Base-by-base conservation (phyloP, 352 stramenopile genomes). In the Phytophthora sansomeana region DNA sequence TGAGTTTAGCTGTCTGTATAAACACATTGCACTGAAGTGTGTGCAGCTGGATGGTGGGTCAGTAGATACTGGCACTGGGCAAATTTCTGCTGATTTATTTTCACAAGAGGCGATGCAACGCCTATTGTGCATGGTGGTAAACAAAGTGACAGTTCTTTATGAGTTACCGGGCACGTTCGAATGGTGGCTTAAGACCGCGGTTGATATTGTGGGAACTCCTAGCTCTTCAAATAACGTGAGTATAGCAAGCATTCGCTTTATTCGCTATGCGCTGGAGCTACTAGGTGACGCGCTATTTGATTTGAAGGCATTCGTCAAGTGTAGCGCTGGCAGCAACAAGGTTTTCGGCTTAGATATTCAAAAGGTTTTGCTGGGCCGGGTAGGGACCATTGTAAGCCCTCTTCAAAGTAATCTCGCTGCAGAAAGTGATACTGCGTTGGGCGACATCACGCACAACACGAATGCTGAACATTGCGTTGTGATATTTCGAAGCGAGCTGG, bases 401-500 rank as follows among this genome's bases (percentile, higher is more conserved):
- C 33, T 75, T 50, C 55, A 44, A 21, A 61, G 21, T 46, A 39
- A 17, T 39, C 16, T 1, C 16, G 17, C 26, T 13, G 7, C 8
- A 52, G 28, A 67, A 33, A 28, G 17, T 30, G 32, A 35, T 38
- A 29, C 21, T 5, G 6, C 7, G 24, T 1, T 21, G 32, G 48
- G 8, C 13, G 21, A 69, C 5, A 16, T 21, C 9, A 41, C 17
- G 14, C 30, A 1, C 44, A 56, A 30, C 14, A 30, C 50, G 10
- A 13, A 26, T 5, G n/a, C 26, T 11, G 52, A 78, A n/a, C 78
- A 77, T 48, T 80, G 67, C 26, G 75, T 86, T 8, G 36, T 91
- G 10, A 56, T 91, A 44, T 81, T 89, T 19, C 74, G 80, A 50
- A 89, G 60, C 32, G 79, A 86, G 3, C 54, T 77, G 17, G 69